Percentiles rank a stretch among this genome's conserved stretches.
phyloP scores from a whole-genome alignment of 306 rosid species.

The Quercus robur region DNA sequence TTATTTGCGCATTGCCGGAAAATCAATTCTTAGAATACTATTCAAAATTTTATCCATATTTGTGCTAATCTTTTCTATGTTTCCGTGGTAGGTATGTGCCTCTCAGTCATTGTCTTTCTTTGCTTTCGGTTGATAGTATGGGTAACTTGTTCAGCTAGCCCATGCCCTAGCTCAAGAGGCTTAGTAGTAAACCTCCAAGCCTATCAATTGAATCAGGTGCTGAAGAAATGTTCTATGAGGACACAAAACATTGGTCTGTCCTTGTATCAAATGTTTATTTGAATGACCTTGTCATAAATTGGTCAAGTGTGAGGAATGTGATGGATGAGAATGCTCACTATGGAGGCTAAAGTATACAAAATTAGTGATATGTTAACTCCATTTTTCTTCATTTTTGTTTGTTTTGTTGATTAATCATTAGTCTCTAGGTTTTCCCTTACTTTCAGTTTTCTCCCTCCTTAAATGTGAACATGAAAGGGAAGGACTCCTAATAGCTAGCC shows the following conservation, averaged over 20 bases:
- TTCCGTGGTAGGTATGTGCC: constrained; percentile 59
- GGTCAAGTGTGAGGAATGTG: constrained; percentile 76
- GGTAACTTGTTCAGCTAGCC: constrained; percentile 70
- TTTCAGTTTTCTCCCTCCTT: neutral
- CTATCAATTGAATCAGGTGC: constrained; percentile 42
- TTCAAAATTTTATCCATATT: neutral
- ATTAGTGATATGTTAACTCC: neutral
- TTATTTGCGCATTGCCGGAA: neutral
- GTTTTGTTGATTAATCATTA: neutral
- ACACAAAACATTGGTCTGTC: constrained; percentile 61
- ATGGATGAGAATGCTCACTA: constrained; percentile 78
- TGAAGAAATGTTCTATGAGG: constrained; percentile 48
- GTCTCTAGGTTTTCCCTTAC: neutral
- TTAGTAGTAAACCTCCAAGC: constrained; percentile 67
- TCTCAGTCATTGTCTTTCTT: constrained; percentile 59
- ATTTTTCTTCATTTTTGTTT: neutral
- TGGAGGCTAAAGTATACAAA: constrained; percentile 64
- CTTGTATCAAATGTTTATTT: constrained; percentile 59
- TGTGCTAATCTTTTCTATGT: constrained; percentile 25
- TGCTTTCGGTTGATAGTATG: constrained; percentile 50
- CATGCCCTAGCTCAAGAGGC: constrained; percentile 79
- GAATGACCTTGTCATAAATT: constrained; percentile 48
- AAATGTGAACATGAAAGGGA: neutral
- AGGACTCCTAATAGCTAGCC: neutral
- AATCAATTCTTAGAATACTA: neutral